phyloP scores from a whole-genome alignment of 1,139 yeast genomes.

The Lodderomyces orthopsilosis region DNA sequence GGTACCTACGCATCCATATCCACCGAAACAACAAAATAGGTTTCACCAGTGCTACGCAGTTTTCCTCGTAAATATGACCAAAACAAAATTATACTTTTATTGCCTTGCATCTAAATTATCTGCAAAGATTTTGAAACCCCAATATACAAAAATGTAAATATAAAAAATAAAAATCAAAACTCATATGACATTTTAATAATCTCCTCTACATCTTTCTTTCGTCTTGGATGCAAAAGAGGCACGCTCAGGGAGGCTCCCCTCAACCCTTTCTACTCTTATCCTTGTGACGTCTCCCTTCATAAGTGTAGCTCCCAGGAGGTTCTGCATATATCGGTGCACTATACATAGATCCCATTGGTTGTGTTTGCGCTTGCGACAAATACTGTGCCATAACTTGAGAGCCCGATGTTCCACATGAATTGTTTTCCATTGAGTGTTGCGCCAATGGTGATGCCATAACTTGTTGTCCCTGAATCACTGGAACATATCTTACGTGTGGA shows the following conservation, averaged over 20 bases:
- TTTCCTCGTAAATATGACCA: no score
- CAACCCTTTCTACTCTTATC: neutral
- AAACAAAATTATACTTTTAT: neutral
- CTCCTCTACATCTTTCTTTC: no score
- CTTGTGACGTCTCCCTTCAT: neutral
- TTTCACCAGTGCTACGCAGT: no score
- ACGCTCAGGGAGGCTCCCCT: no score
- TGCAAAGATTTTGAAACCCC: neutral
- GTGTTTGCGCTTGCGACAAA: conserved; percentile 60
- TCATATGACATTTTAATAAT: neutral
- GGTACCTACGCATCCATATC: conserved; percentile 39
- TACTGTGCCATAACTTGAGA: conserved; percentile 78
- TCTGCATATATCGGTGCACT: neutral
- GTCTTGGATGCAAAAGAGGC: no score
- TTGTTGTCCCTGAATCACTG: conserved; percentile 4
- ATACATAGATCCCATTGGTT: conserved; percentile 27
- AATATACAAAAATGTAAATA: neutral
- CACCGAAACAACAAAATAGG: conserved; percentile 5
- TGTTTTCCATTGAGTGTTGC: neutral
- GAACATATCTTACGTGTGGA: conserved; percentile 7
- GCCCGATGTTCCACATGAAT: conserved; percentile 46
- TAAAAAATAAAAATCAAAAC: neutral
- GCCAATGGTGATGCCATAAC: conserved; percentile 1
- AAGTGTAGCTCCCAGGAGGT: neutral
- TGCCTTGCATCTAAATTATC: neutral